A percentile compares a stretch with the other conserved stretches of the same genome.
Conservation (phyloP, 2,329 filamentous ascomycete genomes). For the Diaporthe sp. region DNA sequence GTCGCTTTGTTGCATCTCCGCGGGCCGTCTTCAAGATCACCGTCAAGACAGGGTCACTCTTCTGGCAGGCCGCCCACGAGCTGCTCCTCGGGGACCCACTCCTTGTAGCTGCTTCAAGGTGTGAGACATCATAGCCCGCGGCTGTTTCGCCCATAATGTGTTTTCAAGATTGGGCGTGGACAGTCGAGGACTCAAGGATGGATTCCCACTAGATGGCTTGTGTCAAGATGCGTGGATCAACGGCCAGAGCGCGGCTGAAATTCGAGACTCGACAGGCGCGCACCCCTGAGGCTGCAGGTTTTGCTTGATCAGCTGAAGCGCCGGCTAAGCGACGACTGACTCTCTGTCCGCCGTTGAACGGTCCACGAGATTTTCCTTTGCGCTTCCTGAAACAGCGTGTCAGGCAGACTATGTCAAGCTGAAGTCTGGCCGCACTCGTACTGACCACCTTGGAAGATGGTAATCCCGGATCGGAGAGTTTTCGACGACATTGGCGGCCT, state of each 20-base stretch:
- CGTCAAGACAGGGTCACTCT: neutral
- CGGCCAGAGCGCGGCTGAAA: conserved; percentile 12
- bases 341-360: neutral
- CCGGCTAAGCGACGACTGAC: conserved; percentile 21
- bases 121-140: neutral
- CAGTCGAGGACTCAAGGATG: conserved; percentile 3
- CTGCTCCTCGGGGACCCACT: neutral
- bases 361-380: neutral
- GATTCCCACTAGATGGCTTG: neutral
- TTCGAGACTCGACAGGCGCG: conserved; percentile 10
- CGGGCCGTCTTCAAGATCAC: neutral
- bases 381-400: conserved; percentile 17
- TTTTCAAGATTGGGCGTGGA: neutral
- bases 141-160: neutral
- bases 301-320: neutral
- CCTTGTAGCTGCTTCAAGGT: neutral
- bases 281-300: neutral
- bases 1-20: neutral
- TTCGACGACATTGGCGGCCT: neutral
- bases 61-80: neutral
- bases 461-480: conserved; percentile 18
- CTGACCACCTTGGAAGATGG: neutral
- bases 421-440: neutral
- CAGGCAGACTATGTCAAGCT: conserved; percentile 3
- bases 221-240: conserved; percentile 14